Evolutionary conservation across 2,329 filamentous ascomycete genomes (phyloP).

Genomic region (Tolypocladium nubicola): DNA sequence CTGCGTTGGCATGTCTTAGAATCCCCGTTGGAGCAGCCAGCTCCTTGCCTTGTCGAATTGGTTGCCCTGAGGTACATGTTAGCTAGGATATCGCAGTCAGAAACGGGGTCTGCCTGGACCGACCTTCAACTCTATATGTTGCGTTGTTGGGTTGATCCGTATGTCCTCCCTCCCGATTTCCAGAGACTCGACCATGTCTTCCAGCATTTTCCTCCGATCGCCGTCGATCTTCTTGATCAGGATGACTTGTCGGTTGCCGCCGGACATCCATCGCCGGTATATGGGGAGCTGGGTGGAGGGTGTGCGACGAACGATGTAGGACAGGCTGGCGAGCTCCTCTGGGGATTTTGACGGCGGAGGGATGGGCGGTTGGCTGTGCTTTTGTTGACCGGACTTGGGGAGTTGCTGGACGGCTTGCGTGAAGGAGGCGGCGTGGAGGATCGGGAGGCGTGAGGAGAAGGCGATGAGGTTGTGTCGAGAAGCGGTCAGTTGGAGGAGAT

Average conservation of each 20-base stretch:
- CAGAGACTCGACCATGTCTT: conserved; percentile 52
- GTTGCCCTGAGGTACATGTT: conserved; percentile 19
- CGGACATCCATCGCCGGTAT: conserved; percentile 63
- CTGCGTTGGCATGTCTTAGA: conserved; percentile 12
- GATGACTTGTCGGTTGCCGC: conserved; percentile 67
- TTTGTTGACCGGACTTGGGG: conserved; percentile 11
- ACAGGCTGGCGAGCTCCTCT: conserved; percentile 19
- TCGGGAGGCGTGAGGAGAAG: conserved; percentile 7
- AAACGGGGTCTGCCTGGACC: conserved; percentile 7
- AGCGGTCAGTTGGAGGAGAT: conserved; percentile 5
- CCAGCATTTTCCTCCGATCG: conserved; percentile 49
- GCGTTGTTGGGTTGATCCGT: conserved; percentile 48
- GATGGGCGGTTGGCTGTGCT: conserved; percentile 13
- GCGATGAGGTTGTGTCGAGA: conserved; percentile 3
- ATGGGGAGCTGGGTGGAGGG: conserved; percentile 61
- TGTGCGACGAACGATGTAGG: conserved; percentile 66
- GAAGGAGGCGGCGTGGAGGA: conserved; percentile 7
- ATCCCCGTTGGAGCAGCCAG: conserved; percentile 24
- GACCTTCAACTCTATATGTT: conserved; percentile 68
- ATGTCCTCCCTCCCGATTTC: conserved; percentile 44
- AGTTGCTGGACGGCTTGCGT: conserved; percentile 10
- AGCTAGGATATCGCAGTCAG: conserved; percentile 2
- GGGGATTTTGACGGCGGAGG: conserved; percentile 19
- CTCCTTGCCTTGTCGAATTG: conserved; percentile 16
- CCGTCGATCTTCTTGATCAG: conserved; percentile 72